A percentile compares a stretch with the other conserved stretches of the same genome.
These are phyloP conservation scores for Diaporthe sp. DNA, from an alignment of 2,329 filamentous ascomycete species.

Conservation along the genomic window DNA sequence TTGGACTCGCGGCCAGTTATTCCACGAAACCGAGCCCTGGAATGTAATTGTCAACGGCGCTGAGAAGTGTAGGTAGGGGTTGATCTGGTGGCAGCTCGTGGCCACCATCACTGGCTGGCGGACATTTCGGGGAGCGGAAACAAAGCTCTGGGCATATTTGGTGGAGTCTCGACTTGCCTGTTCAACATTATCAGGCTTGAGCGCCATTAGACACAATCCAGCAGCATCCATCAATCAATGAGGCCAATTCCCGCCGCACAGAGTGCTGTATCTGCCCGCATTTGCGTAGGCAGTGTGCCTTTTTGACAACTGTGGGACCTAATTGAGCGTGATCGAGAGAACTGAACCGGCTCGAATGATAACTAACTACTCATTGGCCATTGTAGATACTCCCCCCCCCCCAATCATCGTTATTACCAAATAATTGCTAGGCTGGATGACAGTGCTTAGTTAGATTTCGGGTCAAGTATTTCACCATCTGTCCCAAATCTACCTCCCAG, in stretches of 20 bases:
- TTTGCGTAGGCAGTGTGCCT: neutral
- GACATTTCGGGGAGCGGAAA: neutral
- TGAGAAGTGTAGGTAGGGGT: neutral
- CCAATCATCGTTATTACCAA: neutral
- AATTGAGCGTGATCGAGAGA: too few species aligned
- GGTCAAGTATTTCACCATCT: neutral
- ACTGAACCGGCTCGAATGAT: neutral
- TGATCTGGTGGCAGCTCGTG: neutral
- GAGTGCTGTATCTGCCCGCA: neutral
- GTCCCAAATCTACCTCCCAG: neutral
- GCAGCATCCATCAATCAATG: neutral
- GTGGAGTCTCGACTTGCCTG: neutral
- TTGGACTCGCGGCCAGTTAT: constrained; percentile 3
- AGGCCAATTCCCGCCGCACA: too few species aligned
- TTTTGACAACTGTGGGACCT: neutral
- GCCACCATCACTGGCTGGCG: too few species aligned
- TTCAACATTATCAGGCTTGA: neutral
- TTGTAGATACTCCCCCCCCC: too few species aligned
- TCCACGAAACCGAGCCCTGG: neutral
- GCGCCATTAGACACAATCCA: neutral
- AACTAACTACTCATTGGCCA: neutral
- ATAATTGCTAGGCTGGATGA: neutral
- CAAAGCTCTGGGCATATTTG: neutral
- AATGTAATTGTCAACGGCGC: neutral
- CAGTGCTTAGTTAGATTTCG: neutral